Evolutionary conservation across 1,284 basidiomycete species (phyloP), one percentile per base, ranked within the genome.

Genomic region (Fomitopsis pinicola): DNA sequence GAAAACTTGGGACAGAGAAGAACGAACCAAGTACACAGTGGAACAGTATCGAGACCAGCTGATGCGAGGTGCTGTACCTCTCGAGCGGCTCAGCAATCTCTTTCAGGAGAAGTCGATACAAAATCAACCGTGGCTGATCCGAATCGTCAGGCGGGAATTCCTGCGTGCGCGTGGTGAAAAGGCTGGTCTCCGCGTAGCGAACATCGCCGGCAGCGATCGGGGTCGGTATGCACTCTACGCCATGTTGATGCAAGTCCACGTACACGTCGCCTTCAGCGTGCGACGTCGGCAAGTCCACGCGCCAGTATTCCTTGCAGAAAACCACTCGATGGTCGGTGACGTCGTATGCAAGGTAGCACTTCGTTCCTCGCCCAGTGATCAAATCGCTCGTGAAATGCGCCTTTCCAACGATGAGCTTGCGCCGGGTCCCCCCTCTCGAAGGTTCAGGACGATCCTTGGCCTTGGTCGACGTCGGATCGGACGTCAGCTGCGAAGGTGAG

Each of bases 291-390:
- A 33, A 44, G 19, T 33, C 42, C 19, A 56, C 38, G 8, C 63
- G 52, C 61, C 63, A 62, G 1, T 57, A 59, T 26, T 63, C 61
- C 52, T 65, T 65, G 15, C 62, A 52, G 17, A 60, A 46, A 7
- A 59, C 46, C 0, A 58, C 50, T 8, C 12, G 38, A 2, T 10
- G 22, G n/a, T 26, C 17, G 1, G 22, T 9, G 1, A 40, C 35
- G n/a, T 59, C 50, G 15, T 63, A 58, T 1, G 64, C 64, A 59
- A 59, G 61, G 30, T 63, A 65, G 2, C 26, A 42, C 2, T 59
- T 61, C 3, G 59, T 63, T 8, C 48, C 55, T 7, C 64, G 57
- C 8, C 64, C 58, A 12, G 36, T 19, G 17, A 58, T 22, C 1
- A 55, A 59, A 2, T 59, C 14, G 5, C 61, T 58, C 5, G 48